These are phyloP conservation scores for Coriaria nepalensis DNA, from an alignment of 306 rosid species.

Conservation along the genomic window DNA sequence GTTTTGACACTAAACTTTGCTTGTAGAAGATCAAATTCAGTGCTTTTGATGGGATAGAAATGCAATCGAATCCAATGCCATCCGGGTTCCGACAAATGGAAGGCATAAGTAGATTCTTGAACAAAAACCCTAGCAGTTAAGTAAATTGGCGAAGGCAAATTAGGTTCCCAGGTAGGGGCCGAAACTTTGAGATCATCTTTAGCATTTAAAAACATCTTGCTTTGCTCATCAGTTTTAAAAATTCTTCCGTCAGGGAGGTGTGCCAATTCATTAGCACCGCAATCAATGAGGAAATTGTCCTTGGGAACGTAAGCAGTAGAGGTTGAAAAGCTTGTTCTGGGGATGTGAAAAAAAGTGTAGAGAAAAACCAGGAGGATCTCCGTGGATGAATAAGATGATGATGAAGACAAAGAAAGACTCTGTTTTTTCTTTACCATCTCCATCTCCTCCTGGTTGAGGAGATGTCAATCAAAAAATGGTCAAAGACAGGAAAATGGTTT, in stretches of 20 bases:
- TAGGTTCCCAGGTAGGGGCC: conserved; percentile 4
- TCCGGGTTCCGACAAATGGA: conserved; percentile 38
- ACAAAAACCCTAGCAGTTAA: conserved; percentile 48
- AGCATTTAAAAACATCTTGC: conserved; percentile 35
- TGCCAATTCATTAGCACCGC: conserved; percentile 39
- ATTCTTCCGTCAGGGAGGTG: conserved; percentile 53
- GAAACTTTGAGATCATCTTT: conserved; percentile 37
- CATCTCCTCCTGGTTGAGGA: no score
- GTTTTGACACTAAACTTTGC: conserved; percentile 45
- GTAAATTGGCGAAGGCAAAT: conserved; percentile 35
- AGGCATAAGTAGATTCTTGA: conserved; percentile 39
- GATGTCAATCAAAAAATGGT: no score
- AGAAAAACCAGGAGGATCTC: conserved; percentile 55
- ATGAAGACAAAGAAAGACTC: no score
- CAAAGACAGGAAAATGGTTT: no score
- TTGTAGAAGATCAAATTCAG: conserved; percentile 28
- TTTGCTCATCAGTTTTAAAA: conserved; percentile 56
- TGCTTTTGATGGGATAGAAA: conserved; percentile 32
- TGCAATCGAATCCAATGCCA: conserved; percentile 58
- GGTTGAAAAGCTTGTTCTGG: conserved; percentile 1
- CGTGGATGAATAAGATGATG: conserved; percentile 26
- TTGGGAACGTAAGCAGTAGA: conserved; percentile 30
- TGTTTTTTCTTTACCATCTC: no score
- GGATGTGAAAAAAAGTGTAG: conserved; percentile 14
- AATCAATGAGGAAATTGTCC: conserved; percentile 61